phyloP scores from a whole-genome alignment of 805 yeast species.

The Spathaspora arborariae region DNA sequence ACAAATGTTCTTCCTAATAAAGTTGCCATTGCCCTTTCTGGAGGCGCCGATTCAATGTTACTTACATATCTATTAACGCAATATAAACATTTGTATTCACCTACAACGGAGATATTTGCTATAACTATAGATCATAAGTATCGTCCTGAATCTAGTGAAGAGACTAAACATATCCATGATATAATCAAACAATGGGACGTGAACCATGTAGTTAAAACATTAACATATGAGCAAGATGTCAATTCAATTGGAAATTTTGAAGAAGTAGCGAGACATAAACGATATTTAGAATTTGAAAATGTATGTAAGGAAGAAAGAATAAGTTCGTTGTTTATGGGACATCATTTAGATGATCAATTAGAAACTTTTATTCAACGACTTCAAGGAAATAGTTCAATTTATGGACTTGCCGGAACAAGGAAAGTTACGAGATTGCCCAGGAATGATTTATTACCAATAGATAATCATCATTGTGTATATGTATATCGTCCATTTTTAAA shows the following conservation, averaged over 20 bases:
- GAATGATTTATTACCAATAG: constrained; percentile 6
- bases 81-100: constrained; percentile 20
- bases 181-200: constrained; percentile 32
- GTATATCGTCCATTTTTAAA: constrained; percentile 53
- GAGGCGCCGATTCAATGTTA: constrained; percentile 82
- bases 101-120: constrained; percentile 40
- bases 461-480: constrained; percentile 17
- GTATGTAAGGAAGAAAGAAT: constrained; percentile 36
- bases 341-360: constrained; percentile 66
- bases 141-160: constrained; percentile 45
- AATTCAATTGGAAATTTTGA: constrained; percentile 44
- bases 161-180: constrained; percentile 43
- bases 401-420: constrained; percentile 60
- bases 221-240: constrained; percentile 24
- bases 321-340: constrained; percentile 53
- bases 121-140: constrained; percentile 65
- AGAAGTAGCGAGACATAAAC: constrained; percentile 51
- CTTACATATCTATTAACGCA: constrained; percentile 47
- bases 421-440: constrained; percentile 24
- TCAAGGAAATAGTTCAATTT: constrained; percentile 31
- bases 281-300: constrained; percentile 44
- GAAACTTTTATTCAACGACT: constrained; percentile 66
- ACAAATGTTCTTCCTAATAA: constrained; percentile 18
- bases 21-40: constrained; percentile 62
- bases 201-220: constrained; percentile 24